These are phyloP conservation scores for Silene latifolia DNA, from an alignment of 148 eudicot species.

Conservation along the genomic window DNA sequence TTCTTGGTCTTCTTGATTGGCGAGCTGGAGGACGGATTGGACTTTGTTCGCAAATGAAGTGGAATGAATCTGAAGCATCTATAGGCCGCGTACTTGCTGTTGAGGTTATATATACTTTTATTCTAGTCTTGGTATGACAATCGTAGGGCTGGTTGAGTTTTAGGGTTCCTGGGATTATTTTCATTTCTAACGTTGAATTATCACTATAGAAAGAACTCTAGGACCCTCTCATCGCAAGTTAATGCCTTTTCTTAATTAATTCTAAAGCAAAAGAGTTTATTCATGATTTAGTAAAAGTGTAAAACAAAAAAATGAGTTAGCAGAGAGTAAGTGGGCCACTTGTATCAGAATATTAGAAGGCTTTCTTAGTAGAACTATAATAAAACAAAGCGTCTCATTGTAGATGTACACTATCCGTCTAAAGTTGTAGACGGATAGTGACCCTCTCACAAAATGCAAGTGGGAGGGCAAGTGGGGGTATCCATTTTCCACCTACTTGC, in stretches of 20 bases:
- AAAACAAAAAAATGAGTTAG: not conserved
- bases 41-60: constrained; percentile 93
- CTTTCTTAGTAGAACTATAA: not conserved
- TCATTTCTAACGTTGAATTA: not conserved
- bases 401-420: no score
- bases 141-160: not conserved
- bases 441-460: no score
- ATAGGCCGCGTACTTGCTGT: constrained; percentile 95
- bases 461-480: no score
- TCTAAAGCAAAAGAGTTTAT: not conserved
- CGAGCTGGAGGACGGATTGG: constrained; percentile 96
- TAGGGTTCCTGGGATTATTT: not conserved
- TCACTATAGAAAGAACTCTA: not conserved
- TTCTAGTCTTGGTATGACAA: not conserved
- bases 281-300: not conserved
- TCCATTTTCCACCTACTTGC: no score
- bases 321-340: not conserved
- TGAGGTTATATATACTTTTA: constrained; percentile 49
- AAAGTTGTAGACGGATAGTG: no score
- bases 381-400: no score
- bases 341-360: not conserved
- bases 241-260: not conserved
- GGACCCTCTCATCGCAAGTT: not conserved
- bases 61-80: constrained; percentile 99
- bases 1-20: constrained; percentile 99